phyloP scores from a whole-genome alignment of 208 protist genomes.

The Balamuthia mandrillaris region DNA sequence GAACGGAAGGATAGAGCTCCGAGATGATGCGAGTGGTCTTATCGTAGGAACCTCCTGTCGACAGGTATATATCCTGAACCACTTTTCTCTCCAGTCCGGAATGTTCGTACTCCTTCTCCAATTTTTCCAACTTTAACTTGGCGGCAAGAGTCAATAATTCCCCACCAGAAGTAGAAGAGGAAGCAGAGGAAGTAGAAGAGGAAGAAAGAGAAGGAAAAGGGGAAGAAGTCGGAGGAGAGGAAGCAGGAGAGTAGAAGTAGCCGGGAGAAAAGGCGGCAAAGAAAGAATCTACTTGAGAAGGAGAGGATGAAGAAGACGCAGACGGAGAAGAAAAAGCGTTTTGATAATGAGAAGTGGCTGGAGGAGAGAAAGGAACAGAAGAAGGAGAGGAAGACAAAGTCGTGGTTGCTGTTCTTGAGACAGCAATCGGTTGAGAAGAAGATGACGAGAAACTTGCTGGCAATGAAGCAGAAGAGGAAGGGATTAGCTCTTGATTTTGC shows the following conservation, averaged over 20 bases:
- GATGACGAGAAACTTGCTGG: neutral
- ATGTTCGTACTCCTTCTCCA: constrained; percentile 36
- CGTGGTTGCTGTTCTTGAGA: no score
- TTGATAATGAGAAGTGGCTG: no score
- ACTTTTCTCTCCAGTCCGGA: no score
- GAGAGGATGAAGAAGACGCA: neutral
- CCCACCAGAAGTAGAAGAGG: neutral
- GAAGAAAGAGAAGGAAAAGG: neutral
- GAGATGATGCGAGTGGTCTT: no score
- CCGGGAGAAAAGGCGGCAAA: no score
- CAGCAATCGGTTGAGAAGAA: neutral
- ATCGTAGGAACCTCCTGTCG: no score
- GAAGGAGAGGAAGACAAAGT: no score
- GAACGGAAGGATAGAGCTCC: no score
- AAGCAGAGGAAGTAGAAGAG: neutral
- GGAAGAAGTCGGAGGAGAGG: neutral
- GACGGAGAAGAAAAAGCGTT: no score
- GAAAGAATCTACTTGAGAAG: no score
- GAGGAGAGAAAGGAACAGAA: no score
- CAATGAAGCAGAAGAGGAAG: neutral
- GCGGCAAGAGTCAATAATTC: neutral
- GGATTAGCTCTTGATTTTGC: neutral
- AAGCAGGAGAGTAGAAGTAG: neutral
- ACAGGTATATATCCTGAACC: no score
- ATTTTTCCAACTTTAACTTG: constrained; percentile 16